Conservation (phyloP, 805 yeast genomes). For the Ogataea henricii region DNA sequence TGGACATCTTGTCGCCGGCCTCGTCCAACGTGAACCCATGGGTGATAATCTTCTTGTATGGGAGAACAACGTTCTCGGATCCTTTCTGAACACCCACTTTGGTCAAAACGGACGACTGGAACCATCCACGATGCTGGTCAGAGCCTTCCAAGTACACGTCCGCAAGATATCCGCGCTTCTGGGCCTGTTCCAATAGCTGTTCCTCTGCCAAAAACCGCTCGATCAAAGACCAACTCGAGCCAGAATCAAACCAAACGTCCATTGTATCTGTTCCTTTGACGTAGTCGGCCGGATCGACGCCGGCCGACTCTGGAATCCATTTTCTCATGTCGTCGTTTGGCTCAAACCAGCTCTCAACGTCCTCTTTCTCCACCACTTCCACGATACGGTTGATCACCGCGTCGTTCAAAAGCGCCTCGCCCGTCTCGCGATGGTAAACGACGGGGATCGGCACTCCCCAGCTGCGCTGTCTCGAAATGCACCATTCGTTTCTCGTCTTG, state of each 20-base stretch:
- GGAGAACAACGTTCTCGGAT: constrained; percentile 38
- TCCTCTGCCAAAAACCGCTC: constrained; percentile 40
- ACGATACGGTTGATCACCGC: constrained; percentile 61
- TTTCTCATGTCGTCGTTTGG: constrained; percentile 42
- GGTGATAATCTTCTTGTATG: constrained; percentile 76
- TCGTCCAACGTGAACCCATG: constrained; percentile 94
- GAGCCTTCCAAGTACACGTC: constrained; percentile 94
- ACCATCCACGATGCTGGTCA: constrained; percentile 99
- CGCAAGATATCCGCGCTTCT: constrained; percentile 49
- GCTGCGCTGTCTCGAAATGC: constrained; percentile 90
- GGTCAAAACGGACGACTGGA: constrained; percentile 88
- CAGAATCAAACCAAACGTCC: constrained; percentile 99
- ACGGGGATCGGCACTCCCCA: constrained; percentile 99
- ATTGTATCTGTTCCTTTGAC: constrained; percentile 83
- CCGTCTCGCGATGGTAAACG: constrained; percentile 59
- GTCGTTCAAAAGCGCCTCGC: constrained; percentile 62
- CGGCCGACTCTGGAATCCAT: constrained; percentile 71
- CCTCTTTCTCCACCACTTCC: constrained; percentile 52
- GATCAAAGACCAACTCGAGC: constrained; percentile 82
- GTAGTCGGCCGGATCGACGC: constrained; percentile 45
- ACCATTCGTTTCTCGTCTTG: constrained; percentile 87
- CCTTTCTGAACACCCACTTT: constrained; percentile 52
- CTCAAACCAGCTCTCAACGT: constrained; percentile 80
- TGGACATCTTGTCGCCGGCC: constrained; percentile 88
- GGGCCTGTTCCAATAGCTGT: constrained; percentile 34